Evolutionary conservation across 768 basidiomycete genomes (phyloP).

Genomic region (Boletus subparvulus): DNA sequence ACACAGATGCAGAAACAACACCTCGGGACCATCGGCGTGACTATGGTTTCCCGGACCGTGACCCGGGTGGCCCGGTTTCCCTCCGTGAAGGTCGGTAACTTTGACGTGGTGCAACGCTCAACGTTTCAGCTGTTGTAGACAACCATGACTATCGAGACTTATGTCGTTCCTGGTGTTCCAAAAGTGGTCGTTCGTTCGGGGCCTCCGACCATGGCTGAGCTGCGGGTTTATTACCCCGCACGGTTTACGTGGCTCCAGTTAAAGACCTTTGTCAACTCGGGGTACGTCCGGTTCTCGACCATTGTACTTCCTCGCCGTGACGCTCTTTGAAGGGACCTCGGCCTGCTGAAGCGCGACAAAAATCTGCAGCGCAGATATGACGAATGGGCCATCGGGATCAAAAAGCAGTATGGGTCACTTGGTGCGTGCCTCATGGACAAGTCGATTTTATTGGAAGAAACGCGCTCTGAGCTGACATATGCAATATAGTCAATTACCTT

Average conservation of each 20-base stretch:
- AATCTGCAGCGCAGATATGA: conserved; percentile 67
- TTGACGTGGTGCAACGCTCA: neutral
- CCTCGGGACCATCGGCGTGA: too few relatives aligned
- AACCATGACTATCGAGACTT: conserved; percentile 21
- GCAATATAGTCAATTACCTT: conserved; percentile 64
- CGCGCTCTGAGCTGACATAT: neutral
- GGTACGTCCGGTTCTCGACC: conserved; percentile 41
- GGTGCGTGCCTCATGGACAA: conserved; percentile 42
- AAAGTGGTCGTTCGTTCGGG: conserved; percentile 51
- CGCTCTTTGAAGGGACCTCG: conserved; percentile 60
- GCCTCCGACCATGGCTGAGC: conserved; percentile 66
- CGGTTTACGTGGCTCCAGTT: conserved; percentile 76
- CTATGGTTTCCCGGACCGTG: neutral
- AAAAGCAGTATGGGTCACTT: conserved; percentile 59
- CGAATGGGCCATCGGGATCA: conserved; percentile 55
- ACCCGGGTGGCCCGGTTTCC: neutral
- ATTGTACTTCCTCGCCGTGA: neutral
- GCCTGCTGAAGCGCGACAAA: conserved; percentile 72
- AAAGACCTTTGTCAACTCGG: conserved; percentile 76
- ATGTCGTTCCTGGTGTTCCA: neutral
- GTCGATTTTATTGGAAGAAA: neutral
- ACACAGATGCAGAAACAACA: neutral
- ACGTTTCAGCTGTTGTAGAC: neutral
- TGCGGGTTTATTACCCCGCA: conserved; percentile 66
- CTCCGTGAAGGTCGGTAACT: neutral